These are phyloP conservation scores for Starmerella stellata DNA, from an alignment of 805 yeast genomes.

Conservation along the genomic window DNA sequence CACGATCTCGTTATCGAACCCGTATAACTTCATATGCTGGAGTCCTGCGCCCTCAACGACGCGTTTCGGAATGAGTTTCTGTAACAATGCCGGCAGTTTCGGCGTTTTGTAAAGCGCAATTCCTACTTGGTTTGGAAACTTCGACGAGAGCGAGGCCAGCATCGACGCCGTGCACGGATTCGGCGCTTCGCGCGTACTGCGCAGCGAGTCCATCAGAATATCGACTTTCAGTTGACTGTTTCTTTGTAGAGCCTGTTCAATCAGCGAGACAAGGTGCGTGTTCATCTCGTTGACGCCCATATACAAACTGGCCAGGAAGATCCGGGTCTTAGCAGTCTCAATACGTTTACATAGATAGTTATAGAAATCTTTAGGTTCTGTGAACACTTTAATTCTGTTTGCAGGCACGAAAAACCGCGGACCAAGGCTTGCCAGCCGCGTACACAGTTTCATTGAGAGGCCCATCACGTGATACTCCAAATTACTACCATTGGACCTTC, in stretches of 20 bases:
- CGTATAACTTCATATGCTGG: slow-evolving; percentile 95
- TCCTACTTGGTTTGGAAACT: slow-evolving; percentile 48
- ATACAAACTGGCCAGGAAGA: slow-evolving; percentile 72
- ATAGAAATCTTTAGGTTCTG: slow-evolving; percentile 55
- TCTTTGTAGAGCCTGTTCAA: slow-evolving; percentile 38
- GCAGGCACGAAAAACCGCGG: slow-evolving; percentile 16
- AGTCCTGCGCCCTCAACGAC: slow-evolving; percentile 81
- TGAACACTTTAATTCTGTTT: slow-evolving; percentile 9
- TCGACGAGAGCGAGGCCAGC: slow-evolving; percentile 44
- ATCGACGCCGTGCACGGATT: slow-evolving; percentile 56
- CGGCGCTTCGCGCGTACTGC: slow-evolving; percentile 92
- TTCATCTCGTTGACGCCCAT: slow-evolving; percentile 56
- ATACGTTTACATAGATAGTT: slow-evolving; percentile 42
- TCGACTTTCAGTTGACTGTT: slow-evolving; percentile 50
- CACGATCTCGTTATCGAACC: slow-evolving; percentile 77
- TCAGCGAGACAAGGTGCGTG: slow-evolving; percentile 46
- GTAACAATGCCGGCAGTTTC: slow-evolving; percentile 48
- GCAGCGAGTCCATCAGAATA: slow-evolving; percentile 65
- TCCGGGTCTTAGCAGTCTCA: slow-evolving; percentile 37
- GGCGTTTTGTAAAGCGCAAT: slow-evolving; percentile 84
- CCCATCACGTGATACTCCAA: not conserved
- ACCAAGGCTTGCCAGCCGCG: slow-evolving; percentile 11
- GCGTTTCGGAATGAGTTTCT: slow-evolving; percentile 54
- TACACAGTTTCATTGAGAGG: not conserved
- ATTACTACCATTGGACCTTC: too few species aligned